Percentiles rank a stretch among this genome's conserved stretches.
Conservation (phyloP, 208 protist species). For the Trypanosoma rangeli region DNA sequence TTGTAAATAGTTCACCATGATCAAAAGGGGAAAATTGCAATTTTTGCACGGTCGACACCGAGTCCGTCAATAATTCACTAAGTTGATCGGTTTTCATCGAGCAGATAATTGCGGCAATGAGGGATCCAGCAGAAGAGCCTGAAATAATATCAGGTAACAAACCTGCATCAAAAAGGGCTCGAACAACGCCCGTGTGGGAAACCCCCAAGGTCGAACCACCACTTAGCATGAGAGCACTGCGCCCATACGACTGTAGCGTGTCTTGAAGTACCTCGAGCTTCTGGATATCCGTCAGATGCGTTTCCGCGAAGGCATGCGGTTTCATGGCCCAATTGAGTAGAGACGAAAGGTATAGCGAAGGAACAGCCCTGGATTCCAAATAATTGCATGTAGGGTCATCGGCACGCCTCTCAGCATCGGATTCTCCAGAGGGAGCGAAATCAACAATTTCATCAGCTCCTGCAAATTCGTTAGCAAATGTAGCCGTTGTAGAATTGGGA, state of each 20-base stretch:
- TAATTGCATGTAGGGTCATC: background rate
- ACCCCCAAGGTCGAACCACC: slow-evolving; percentile 75
- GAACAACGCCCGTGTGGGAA: slow-evolving; percentile 75
- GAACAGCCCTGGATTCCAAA: background rate
- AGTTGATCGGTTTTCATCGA: slow-evolving; percentile 51
- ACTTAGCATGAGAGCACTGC: slow-evolving; percentile 77
- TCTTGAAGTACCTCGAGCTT: slow-evolving; percentile 54
- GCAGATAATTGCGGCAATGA: slow-evolving; percentile 76
- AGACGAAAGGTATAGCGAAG: slow-evolving; percentile 9
- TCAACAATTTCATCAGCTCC: background rate
- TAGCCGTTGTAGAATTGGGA: background rate
- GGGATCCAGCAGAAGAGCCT: slow-evolving; percentile 69
- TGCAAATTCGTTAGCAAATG: background rate
- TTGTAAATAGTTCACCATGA: slow-evolving; percentile 37
- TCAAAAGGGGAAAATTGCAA: slow-evolving; percentile 63
- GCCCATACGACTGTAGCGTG: slow-evolving; percentile 57
- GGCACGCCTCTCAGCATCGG: background rate
- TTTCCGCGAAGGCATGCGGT: background rate
- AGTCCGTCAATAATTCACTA: slow-evolving; percentile 33
- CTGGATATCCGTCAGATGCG: slow-evolving; percentile 18
- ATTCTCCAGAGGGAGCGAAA: background rate
- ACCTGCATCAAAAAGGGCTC: slow-evolving; percentile 54
- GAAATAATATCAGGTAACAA: slow-evolving; percentile 77
- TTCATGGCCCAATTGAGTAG: slow-evolving; percentile 22
- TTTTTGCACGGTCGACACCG: slow-evolving; percentile 41